phyloP scores from a whole-genome alignment of 371 early-diverging fungal genomes.

The Mortierella sp. region DNA sequence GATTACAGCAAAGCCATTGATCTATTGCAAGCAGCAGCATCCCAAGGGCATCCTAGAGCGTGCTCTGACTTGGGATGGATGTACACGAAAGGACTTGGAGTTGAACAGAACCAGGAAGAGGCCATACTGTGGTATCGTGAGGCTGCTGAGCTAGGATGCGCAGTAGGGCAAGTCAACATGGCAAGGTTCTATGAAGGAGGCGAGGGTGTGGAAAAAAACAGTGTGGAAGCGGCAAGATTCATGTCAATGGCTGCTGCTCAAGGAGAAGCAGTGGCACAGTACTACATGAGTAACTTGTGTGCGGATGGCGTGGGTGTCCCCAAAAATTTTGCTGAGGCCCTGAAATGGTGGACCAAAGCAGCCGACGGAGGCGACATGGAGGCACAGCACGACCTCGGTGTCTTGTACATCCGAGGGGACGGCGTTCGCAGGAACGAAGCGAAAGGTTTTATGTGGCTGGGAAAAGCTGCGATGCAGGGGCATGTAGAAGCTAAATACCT shows the following conservation, averaged over 20 bases:
- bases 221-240: neutral
- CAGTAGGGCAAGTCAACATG: neutral
- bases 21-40: slow-evolving; percentile 59
- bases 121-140: neutral
- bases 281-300: neutral
- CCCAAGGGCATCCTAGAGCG: neutral
- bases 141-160: slow-evolving; percentile 1
- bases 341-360: slow-evolving; percentile 11
- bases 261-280: neutral
- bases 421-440: neutral
- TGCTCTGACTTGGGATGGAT: slow-evolving; percentile 1
- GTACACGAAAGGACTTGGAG: neutral
- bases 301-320: neutral
- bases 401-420: slow-evolving; percentile 6
- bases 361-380: slow-evolving; percentile 11
- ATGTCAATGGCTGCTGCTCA: neutral
- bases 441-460: neutral
- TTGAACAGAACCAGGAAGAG: neutral
- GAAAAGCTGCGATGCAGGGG: neutral
- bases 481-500: neutral
- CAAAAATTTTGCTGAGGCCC: slow-evolving; percentile 8
- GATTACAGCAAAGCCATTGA: neutral
- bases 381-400: slow-evolving; percentile 48
- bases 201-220: neutral
- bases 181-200: neutral